These are phyloP conservation scores for Steccherinum ochraceum DNA, from an alignment of 768 basidiomycete species.

Conservation along the genomic window DNA sequence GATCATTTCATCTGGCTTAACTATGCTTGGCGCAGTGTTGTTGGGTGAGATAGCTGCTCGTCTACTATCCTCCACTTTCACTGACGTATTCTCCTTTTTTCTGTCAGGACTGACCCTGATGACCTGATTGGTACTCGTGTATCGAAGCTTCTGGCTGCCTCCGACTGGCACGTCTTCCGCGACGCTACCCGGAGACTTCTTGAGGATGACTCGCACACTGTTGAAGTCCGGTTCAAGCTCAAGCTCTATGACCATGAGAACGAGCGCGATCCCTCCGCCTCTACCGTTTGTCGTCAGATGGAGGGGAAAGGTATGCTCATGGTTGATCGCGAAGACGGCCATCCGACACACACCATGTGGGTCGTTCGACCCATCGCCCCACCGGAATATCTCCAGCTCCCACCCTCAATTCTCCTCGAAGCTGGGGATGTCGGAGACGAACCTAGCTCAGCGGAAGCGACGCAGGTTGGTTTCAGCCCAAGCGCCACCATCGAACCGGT, in stretches of 20 bases:
- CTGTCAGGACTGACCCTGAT: constrained; percentile 71
- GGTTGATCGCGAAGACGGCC: constrained; percentile 83
- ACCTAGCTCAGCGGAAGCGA: constrained; percentile 23
- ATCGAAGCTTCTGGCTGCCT: constrained; percentile 71
- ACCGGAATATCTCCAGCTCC: constrained; percentile 61
- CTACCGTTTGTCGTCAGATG: constrained; percentile 72
- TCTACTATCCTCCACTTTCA: background rate
- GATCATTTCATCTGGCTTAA: constrained; percentile 96
- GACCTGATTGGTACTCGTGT: constrained; percentile 74
- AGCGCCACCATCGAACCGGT: constrained; percentile 29
- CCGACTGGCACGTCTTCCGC: constrained; percentile 77
- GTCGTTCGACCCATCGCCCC: constrained; percentile 80
- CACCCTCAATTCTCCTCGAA: constrained; percentile 56
- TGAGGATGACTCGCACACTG: constrained; percentile 89
- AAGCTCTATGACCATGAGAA: constrained; percentile 56
- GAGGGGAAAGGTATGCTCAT: constrained; percentile 99
- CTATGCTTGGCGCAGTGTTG: constrained; percentile 89
- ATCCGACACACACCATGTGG: constrained; percentile 97
- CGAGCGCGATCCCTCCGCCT: constrained; percentile 43
- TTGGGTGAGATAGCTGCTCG: constrained; percentile 55
- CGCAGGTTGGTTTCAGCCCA: constrained; percentile 34
- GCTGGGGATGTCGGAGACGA: constrained; percentile 34
- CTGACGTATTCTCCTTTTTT: constrained; percentile 2
- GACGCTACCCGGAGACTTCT: constrained; percentile 81
- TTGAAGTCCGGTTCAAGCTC: constrained; percentile 87